These are phyloP conservation scores for Xylaria sp. DNA, from an alignment of 2,329 filamentous ascomycete genomes.

Conservation along the genomic window DNA sequence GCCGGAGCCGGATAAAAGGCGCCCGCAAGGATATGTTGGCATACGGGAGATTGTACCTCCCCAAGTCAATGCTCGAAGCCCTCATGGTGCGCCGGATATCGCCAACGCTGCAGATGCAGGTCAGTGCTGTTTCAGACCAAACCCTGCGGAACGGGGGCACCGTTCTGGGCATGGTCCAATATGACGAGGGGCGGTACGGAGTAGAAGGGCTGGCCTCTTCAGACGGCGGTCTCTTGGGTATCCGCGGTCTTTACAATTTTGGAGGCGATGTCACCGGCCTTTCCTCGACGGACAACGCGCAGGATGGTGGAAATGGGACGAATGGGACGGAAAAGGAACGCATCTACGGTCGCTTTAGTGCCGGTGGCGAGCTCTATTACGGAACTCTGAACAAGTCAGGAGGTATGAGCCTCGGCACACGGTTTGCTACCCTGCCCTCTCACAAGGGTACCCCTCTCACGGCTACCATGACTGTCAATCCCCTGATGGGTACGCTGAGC, in stretches of 20 bases:
- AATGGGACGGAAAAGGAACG: conserved; percentile 57
- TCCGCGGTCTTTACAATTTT: conserved; percentile 94
- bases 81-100: conserved; percentile 80
- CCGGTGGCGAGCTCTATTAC: conserved; percentile 94
- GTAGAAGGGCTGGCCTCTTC: conserved; percentile 91
- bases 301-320: conserved; percentile 32
- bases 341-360: conserved; percentile 82
- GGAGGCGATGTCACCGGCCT: conserved; percentile 67
- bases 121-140: conserved; percentile 78
- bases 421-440: conserved; percentile 85
- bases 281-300: conserved; percentile 24
- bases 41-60: conserved; percentile 81
- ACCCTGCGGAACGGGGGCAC: conserved; percentile 77
- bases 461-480: conserved; percentile 90
- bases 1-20: conserved; percentile 33
- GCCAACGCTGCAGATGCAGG: conserved; percentile 76
- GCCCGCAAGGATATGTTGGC: conserved; percentile 61
- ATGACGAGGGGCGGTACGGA: conserved; percentile 85
- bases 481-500: conserved; percentile 90
- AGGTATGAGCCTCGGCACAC: conserved; percentile 84
- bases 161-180: conserved; percentile 74
- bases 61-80: conserved; percentile 84
- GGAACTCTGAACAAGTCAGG: conserved; percentile 93
- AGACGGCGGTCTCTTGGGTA: conserved; percentile 85
- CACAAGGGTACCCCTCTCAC: conserved; percentile 89